Evolutionary conservation across 2,329 filamentous ascomycete species (phyloP), one percentile per base, ranked within the genome.

Genomic region (Cryoendolithus antarcticus): DNA sequence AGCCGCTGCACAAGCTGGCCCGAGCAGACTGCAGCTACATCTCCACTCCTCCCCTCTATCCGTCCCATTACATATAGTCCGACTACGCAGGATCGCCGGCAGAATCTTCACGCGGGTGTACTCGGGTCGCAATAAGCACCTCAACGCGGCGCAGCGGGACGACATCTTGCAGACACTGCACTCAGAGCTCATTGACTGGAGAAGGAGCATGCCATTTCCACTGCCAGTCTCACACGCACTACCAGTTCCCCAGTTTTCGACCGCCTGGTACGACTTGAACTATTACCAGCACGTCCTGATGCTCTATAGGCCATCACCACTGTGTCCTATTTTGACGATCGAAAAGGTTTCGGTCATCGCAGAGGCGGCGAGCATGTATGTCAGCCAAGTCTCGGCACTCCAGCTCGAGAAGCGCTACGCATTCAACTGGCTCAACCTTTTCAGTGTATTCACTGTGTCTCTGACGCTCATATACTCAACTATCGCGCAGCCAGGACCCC

Each of bases 201-300:
- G 66, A 35, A 33, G 37, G 9, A 38, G 34, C 9, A 1, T 62
- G 59, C 12, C 50, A 59, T 45, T 54, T 52, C 4, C 53, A 53
- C 6, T 44, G 10, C 41, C 44, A 4, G 40, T 40, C 15, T 13
- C 41, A 19, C 32, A 46, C 27, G 12, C 34, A 9, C 40, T 32
- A 13, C 19, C 19, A 21, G 64, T 69, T 1, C 65, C 65, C 1
- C 66, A 69, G 40, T 50, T 67, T 3, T 62, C 50, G 31, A 64
- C 56, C 6, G 60, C 50, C 40, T 69, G 65, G 66, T 69, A 63
- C 45, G 65, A 69, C 38, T 60, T 67, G 33, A 69, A 69, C 47
- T 69, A 65, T 46, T 67, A 68, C 44, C 65, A 59, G 0, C 65
- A 69, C 35, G 47, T 67, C 1, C 60, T 60, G 9, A 61, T 65